phyloP scores from a whole-genome alignment of 1,139 yeast species.

The Sugiyamaella sp. region DNA sequence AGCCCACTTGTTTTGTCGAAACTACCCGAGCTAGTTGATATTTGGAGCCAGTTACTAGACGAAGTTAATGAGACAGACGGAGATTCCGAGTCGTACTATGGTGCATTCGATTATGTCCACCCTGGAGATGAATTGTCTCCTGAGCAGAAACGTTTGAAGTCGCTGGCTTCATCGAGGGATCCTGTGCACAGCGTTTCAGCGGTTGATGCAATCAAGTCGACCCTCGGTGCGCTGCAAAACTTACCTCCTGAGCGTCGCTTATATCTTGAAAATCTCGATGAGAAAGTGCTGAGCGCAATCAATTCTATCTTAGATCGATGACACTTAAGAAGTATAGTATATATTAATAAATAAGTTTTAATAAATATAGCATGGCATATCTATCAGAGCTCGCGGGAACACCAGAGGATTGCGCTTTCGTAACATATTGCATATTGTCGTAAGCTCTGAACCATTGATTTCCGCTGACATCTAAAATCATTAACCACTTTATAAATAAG shows the following conservation, averaged over 20 bases:
- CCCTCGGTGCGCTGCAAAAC: slow-evolving; percentile 4
- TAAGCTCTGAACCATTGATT: slow-evolving; percentile 82
- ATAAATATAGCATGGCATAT: slow-evolving; percentile 4
- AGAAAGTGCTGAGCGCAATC: slow-evolving; percentile 6
- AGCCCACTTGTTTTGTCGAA: slow-evolving; percentile 36
- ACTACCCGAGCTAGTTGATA: slow-evolving; percentile 51
- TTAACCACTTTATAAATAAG: slow-evolving; percentile 59
- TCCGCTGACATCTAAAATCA: slow-evolving; percentile 67
- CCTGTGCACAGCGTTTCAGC: slow-evolving; percentile 34
- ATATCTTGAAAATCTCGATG: slow-evolving; percentile 12
- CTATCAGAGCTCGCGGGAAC: slow-evolving; percentile 20
- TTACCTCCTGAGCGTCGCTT: not conserved
- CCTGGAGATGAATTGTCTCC: slow-evolving; percentile 25
- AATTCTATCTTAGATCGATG: slow-evolving; percentile 8
- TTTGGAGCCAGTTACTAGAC: slow-evolving; percentile 66
- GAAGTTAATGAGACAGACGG: slow-evolving; percentile 64
- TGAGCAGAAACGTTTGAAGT: slow-evolving; percentile 29
- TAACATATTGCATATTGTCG: slow-evolving; percentile 75
- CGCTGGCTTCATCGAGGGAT: slow-evolving; percentile 26
- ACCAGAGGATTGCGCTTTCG: slow-evolving; percentile 50
- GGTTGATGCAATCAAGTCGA: slow-evolving; percentile 21
- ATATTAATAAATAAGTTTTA: slow-evolving; percentile 20
- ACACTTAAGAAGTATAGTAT: not conserved
- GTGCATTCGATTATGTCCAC: slow-evolving; percentile 36
- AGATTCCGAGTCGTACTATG: slow-evolving; percentile 38